These are phyloP conservation scores for Globisporangium spinosum DNA, from an alignment of 352 stramenopile genomes.

Conservation along the genomic window DNA sequence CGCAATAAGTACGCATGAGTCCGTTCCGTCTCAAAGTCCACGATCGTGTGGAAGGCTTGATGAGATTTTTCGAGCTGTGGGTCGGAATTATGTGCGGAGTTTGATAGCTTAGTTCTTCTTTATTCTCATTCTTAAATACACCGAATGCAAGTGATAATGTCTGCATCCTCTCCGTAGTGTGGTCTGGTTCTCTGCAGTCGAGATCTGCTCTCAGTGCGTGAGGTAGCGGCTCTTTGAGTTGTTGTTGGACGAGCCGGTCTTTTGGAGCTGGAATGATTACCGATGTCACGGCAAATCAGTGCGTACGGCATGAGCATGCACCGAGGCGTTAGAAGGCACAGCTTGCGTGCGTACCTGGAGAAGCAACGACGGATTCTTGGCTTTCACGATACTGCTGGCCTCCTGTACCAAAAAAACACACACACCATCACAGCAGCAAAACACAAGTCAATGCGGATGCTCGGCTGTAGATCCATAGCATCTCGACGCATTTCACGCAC, in stretches of 20 bases:
- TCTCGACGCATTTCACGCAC: conserved; percentile 26
- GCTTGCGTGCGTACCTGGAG: conserved; percentile 62
- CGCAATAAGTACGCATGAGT: neutral
- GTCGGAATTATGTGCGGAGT: neutral
- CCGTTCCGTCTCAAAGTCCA: neutral
- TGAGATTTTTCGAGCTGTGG: neutral
- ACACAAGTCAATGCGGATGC: neutral
- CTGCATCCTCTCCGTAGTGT: neutral
- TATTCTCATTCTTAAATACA: conserved; percentile 9
- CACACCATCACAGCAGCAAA: neutral
- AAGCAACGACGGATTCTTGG: conserved; percentile 92
- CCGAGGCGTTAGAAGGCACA: neutral
- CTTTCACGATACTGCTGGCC: conserved; percentile 93
- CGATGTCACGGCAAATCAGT: neutral
- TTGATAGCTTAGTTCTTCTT: conserved; percentile 1
- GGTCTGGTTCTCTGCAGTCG: neutral
- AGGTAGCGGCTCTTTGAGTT: conserved; percentile 60
- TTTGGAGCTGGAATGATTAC: conserved; percentile 49
- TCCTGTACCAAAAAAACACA: conserved; percentile 40
- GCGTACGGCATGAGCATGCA: neutral
- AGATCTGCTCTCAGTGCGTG: conserved; percentile 39
- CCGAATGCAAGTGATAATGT: conserved; percentile 2
- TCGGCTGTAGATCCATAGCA: neutral
- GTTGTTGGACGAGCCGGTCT: conserved; percentile 36
- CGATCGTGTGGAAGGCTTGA: neutral